These are phyloP conservation scores for Aspergillus carlsbadensis DNA, from an alignment of 495 filamentous ascomycete genomes.

Conservation along the genomic window DNA sequence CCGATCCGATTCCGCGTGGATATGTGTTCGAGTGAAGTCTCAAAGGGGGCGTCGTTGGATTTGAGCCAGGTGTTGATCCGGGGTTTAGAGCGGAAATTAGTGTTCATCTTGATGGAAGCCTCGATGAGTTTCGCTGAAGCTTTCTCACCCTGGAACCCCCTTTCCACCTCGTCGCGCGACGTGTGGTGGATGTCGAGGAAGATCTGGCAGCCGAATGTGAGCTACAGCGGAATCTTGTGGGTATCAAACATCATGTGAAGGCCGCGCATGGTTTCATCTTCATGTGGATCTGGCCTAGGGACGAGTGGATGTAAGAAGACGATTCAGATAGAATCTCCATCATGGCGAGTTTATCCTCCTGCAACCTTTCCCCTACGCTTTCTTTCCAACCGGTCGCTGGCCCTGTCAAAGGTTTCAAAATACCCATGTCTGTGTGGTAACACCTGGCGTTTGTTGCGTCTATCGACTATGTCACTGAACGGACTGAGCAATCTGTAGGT, in stretches of 20 bases:
- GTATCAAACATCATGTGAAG: neutral
- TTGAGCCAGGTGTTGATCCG: neutral
- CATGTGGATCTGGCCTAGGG: neutral
- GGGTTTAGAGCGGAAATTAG: neutral
- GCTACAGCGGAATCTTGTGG: neutral
- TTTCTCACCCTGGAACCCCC: neutral
- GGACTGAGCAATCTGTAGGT: too few species aligned
- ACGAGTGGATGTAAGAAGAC: neutral
- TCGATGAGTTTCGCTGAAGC: neutral
- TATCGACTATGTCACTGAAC: too few species aligned
- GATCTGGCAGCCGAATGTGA: neutral
- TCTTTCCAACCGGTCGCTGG: neutral
- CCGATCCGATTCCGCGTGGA: too few species aligned
- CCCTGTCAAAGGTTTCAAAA: neutral
- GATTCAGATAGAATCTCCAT: neutral
- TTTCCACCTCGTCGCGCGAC: neutral
- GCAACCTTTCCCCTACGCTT: neutral
- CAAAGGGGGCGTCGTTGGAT: too few species aligned
- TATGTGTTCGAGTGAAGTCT: too few species aligned
- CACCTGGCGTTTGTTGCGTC: too few species aligned
- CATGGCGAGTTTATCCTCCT: neutral
- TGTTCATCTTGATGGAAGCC: neutral
- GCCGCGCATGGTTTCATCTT: neutral
- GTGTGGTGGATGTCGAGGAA: neutral
- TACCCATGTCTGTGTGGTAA: too few species aligned